Base-by-base conservation (phyloP, 1,139 yeast genomes). In the Hemisphaericaspora xylofermentans region DNA sequence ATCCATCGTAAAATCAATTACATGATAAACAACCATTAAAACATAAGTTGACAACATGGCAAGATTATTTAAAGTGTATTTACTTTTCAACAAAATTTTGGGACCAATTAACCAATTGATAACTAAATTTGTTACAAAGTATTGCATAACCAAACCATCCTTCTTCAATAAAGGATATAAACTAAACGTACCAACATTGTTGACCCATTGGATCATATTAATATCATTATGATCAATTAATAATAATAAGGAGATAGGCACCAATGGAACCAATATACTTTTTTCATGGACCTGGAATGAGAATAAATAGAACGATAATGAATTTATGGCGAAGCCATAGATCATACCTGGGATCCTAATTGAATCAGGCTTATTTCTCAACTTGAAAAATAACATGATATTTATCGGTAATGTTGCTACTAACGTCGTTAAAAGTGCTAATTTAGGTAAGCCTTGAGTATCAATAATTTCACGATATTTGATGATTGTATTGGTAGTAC, bases 261-360 rank as follows among this genome's bases (percentile, higher is more conserved):
- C 61, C 46, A 94, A 71, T 0, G 98, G 98, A 2, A 94, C 75
- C 44, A 94, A 67, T 4, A 94, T 91, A 0, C 89, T 82, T 65
- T 63, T 93, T 88, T 93, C 98, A 60, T 94, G 98, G 3, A 93
- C 98, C 60, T 93, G 98, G 68, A 88, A 94, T 19, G 96, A 85
- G 58, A 93, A 93, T 38, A 94, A 69, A 58, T 75, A 94, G 58
- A 93, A 94, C 0, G 95, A 84, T 82, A 95, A 77, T 0, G 98
- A 81, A 44, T 93, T 82, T 1, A 89, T 83, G 1, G 91, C 80
- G 43, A 93, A 76, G 1, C 94, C 91, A 78, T 88, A 88, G 9
- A 71, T 53, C 36, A 70, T 47, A 44, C 66, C 46, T 42, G 54
- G 38, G n/a, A 43, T 34, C 29, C 49, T 48, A 22, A 46, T 44